Evolutionary conservation across 768 basidiomycete species (phyloP), one percentile per base, ranked within the genome.

Genomic region (Tulasnella sp.): DNA sequence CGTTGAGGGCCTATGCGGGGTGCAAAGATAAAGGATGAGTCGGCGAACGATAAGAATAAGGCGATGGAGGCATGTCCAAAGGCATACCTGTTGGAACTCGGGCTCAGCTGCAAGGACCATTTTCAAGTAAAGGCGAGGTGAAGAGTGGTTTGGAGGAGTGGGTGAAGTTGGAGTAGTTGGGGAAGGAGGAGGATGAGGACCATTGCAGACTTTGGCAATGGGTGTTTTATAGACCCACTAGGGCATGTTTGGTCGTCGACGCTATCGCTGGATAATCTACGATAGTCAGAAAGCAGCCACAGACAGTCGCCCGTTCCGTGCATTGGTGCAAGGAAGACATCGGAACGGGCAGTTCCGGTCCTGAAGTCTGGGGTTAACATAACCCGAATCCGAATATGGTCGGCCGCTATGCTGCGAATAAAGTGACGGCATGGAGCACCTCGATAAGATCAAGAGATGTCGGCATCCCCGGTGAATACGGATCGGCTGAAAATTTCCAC

Each of bases 41-140:
- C 18, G 56, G 73, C 6, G 4, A 36, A 74, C n/a, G 71, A n/a
- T 52, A 52, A 80, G n/a, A n/a, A 71, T 24, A 79, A 44, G 71
- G 74, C 71, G 31, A 40, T 8, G 56, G 38, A 19, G n/a, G 40
- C 40, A 40, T 40, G 14, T 2, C 82, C 82, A n/a, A 62, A 6
- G n/a, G 16, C 58, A 62, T 62, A 88, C 88, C 87, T 91, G 91
- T 84, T 92, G 88, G 86, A 91, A 92, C 86, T 92, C 92, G 84
- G 92, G 91, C 86, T 92, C 91, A 78, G 85, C 82, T 78, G 90
- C 88, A 76, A 85, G 84, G 83, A 83, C 81, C 86, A 88, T 52
- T 62, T 78, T 78, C 36, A 38, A 48, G 40, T 36, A 27, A 19
- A 46, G 16, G 48, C 34, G 39, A n/a, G 42, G 75, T 36, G 46